Evolutionary conservation across 2,329 filamentous ascomycete genomes (phyloP).

Genomic region (Xylariaceae sp.): DNA sequence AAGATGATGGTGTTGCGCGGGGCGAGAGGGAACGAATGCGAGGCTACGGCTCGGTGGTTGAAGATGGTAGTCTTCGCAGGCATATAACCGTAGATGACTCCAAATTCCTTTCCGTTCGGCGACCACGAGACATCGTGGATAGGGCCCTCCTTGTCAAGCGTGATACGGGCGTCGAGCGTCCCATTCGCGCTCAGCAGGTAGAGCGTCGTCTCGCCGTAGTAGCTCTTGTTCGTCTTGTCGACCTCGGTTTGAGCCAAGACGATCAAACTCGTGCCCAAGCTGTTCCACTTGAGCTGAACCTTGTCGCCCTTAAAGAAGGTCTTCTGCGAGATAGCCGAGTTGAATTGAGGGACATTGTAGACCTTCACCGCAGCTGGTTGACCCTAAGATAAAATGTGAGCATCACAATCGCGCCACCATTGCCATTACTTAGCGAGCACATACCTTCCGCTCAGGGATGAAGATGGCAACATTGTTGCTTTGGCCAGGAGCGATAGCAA

Average conservation of each 20-base stretch:
- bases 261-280: conserved; percentile 81
- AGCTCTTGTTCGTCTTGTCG: conserved; percentile 97
- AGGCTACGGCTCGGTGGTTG: conserved; percentile 77
- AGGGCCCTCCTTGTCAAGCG: conserved; percentile 92
- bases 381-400: conserved; percentile 49
- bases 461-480: conserved; percentile 93
- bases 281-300: conserved; percentile 98
- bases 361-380: conserved; percentile 92
- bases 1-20: conserved; percentile 95
- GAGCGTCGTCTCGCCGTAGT: conserved; percentile 96
- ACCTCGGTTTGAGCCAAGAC: conserved; percentile 97
- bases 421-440: too few relatives aligned
- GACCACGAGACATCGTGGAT: conserved; percentile 99
- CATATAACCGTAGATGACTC: conserved; percentile 97
- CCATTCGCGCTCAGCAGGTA: conserved; percentile 91
- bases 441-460: conserved; percentile 87
- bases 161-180: conserved; percentile 84
- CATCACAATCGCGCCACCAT: too few relatives aligned
- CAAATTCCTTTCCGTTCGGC: conserved; percentile 94
- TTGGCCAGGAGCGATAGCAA: conserved; percentile 83
- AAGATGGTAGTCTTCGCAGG: conserved; percentile 99
- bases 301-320: conserved; percentile 99
- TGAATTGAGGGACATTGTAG: conserved; percentile 87
- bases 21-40: conserved; percentile 78
- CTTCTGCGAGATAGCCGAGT: conserved; percentile 82